phyloP scores from a whole-genome alignment of 257 asterid species.

The Craterostigma plantagineum region DNA sequence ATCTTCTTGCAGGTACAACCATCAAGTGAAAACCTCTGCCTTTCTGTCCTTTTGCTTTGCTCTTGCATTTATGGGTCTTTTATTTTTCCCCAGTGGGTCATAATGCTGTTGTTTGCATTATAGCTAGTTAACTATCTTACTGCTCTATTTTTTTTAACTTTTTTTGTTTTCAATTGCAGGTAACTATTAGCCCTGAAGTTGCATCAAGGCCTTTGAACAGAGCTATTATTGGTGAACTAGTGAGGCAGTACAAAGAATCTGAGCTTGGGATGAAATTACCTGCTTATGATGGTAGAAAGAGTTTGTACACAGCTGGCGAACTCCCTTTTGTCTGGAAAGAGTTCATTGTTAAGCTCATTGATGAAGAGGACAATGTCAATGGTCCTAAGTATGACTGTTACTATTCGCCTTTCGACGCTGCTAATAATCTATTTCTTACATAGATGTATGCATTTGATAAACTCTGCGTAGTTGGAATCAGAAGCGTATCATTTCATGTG shows the following conservation, averaged over 20 bases:
- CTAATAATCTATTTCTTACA: not conserved
- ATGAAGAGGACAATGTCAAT: slow-evolving; percentile 60
- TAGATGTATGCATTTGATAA: too few relatives aligned
- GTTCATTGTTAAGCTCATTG: slow-evolving; percentile 57
- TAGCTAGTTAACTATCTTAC: too few relatives aligned
- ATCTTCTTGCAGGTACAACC: slow-evolving; percentile 6
- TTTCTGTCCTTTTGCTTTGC: slow-evolving; percentile 17
- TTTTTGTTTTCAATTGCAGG: slow-evolving; percentile 32
- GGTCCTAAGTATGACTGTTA: slow-evolving; percentile 56
- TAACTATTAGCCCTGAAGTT: slow-evolving; percentile 84
- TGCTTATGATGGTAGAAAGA: slow-evolving; percentile 89
- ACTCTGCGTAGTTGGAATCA: not conserved
- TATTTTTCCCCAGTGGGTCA: slow-evolving; percentile 15
- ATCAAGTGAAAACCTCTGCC: slow-evolving; percentile 12
- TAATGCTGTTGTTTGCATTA: slow-evolving; percentile 13
- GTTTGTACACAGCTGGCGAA: slow-evolving; percentile 93
- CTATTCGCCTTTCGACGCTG: slow-evolving; percentile 4
- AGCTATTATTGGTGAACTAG: slow-evolving; percentile 73
- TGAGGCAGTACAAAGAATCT: slow-evolving; percentile 66
- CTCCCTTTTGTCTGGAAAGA: slow-evolving; percentile 92
- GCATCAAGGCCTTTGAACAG: slow-evolving; percentile 70
- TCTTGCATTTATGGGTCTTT: slow-evolving; percentile 28
- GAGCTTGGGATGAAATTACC: slow-evolving; percentile 88
- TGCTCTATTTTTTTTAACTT: too few relatives aligned
- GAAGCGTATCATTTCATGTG: not conserved